Evolutionary conservation across 2,329 filamentous ascomycete species (phyloP), one percentile per base, ranked within the genome.

Genomic region (Metarhizium brunneum): DNA sequence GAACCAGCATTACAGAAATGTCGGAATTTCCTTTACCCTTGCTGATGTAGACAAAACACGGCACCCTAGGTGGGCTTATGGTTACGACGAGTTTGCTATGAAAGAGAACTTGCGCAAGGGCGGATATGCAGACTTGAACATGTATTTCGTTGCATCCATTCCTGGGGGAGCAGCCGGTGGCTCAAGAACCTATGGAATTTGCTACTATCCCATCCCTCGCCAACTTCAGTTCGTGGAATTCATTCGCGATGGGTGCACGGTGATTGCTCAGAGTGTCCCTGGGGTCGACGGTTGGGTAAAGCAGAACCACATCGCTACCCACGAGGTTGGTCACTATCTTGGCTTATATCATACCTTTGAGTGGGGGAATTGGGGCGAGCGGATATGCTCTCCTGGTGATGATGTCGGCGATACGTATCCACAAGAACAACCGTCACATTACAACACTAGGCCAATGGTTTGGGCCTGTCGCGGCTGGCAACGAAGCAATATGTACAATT

Each of bases 391-490:
- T n/a, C 6, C 16, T 6, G 40, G 40, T 4, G 40, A 43, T n/a
- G 11, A 6, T 3, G 1, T 43, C n/a, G 40, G 18, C 2, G 40
- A 43, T 14, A 43, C 40, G 3, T 43, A 14, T n/a, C 40, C 40
- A 14, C 40, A 43, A 18, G 40, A 43, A n/a, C 0, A 0, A 14
- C 40, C 40, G 16, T 14, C 40, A 16, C 1, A 4, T n/a, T 0
- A 43, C n/a, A 1, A 8, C 16, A 0, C 5, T 13, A 1, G 2
- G 2, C 11, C 2, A 2, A 3, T 0, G 2, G 40, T 43, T 18
- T 8, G 6, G 10, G 40, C 40, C 13, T 43, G 40, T n/a, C 2
- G 16, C 40, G 40, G 14, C 14, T 18, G 13, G 40, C 40, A 18
- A 14, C n/a, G 13, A 6, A 43, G 40, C 10, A 43, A 43, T 14